These are phyloP conservation scores for Endocarpon pusillum DNA, from an alignment of 495 filamentous ascomycete genomes.

Conservation along the genomic window DNA sequence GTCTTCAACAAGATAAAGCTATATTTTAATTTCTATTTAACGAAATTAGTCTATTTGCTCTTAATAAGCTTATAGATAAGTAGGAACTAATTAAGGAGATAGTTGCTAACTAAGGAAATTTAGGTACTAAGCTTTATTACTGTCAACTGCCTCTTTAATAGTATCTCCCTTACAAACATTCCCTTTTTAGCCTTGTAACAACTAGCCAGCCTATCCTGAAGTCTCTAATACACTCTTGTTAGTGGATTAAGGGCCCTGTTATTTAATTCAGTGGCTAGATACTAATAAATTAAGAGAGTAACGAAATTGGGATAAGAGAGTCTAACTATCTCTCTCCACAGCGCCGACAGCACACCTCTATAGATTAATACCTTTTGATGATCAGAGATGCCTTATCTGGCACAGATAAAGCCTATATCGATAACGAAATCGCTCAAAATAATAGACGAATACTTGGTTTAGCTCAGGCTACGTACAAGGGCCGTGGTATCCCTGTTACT, in stretches of 20 bases:
- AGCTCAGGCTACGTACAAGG: no score
- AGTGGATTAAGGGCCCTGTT: slow-evolving; percentile 1
- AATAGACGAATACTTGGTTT: no score
- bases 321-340: background rate
- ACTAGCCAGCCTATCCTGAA: background rate
- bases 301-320: background rate
- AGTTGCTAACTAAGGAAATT: background rate
- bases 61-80: background rate
- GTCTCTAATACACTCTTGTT: background rate
- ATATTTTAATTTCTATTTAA: no score
- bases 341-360: background rate
- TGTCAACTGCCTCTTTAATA: background rate
- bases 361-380: no score
- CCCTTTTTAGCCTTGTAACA: no score
- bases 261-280: background rate
- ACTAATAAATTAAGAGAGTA: background rate
- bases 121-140: background rate
- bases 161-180: no score
- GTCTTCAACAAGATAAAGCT: background rate
- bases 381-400: no score
- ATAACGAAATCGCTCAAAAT: no score
- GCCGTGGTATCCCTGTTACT: no score
- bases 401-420: no score
- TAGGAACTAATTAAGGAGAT: no score
- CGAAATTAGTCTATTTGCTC: no score